Evolutionary conservation across 2,329 filamentous ascomycete genomes (phyloP).

Genomic region (Colletotrichum endophyticum): DNA sequence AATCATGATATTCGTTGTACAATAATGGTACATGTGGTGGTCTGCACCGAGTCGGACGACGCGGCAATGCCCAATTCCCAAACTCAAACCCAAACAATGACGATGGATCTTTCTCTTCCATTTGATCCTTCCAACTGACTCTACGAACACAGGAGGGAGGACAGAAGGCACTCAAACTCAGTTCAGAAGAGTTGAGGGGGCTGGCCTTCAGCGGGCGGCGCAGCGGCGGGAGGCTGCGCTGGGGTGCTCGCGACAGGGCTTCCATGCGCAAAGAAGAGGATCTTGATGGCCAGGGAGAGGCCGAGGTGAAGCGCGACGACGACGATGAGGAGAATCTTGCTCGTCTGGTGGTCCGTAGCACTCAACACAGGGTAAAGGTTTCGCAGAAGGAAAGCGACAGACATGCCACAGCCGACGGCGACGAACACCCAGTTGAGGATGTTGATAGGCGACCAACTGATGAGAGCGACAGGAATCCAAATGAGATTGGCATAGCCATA

Average conservation of each 20-base stretch:
- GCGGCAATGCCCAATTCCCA: neutral
- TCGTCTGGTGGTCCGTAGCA: constrained; percentile 90
- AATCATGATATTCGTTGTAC: constrained; percentile 16
- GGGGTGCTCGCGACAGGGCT: constrained; percentile 51
- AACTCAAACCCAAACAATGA: neutral
- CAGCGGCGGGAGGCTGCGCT: neutral
- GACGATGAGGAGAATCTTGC: constrained; percentile 83
- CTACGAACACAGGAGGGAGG: neutral
- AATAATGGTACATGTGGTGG: constrained; percentile 4
- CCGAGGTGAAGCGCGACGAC: constrained; percentile 87
- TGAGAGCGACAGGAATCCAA: constrained; percentile 93
- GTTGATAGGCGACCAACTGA: constrained; percentile 86
- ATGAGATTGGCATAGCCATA: constrained; percentile 97
- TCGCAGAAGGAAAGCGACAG: constrained; percentile 81
- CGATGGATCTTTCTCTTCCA: neutral
- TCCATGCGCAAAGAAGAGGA: constrained; percentile 89
- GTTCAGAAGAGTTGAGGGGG: constrained; percentile 10
- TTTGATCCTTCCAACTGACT: neutral
- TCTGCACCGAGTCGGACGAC: neutral
- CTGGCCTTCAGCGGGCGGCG: constrained; percentile 13
- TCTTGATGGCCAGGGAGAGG: constrained; percentile 93
- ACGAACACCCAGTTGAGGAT: constrained; percentile 95
- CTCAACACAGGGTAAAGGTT: constrained; percentile 92
- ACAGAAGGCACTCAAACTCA: neutral
- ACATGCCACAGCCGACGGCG: constrained; percentile 81